These are phyloP conservation scores for Mycena metata DNA, from an alignment of 768 basidiomycete genomes.

Conservation along the genomic window DNA sequence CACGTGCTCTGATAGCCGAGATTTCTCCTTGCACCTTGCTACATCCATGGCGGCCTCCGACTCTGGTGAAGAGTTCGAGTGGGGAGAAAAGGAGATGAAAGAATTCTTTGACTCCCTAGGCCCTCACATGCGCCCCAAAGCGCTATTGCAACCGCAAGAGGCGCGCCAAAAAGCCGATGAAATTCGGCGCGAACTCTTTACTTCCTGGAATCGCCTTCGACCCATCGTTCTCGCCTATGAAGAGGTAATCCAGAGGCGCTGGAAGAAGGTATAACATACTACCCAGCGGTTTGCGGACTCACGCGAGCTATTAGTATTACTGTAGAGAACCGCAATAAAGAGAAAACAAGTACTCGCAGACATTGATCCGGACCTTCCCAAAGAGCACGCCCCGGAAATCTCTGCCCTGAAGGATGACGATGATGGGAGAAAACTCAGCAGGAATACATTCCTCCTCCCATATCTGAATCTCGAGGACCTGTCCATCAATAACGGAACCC, in stretches of 20 bases:
- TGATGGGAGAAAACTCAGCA: not conserved
- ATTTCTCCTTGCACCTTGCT: no score
- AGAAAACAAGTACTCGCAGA: slow-evolving; percentile 8
- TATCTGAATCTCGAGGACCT: slow-evolving; percentile 32
- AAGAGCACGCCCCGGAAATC: slow-evolving; percentile 25
- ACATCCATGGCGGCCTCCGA: no score
- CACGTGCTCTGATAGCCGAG: no score
- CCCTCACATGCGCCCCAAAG: slow-evolving; percentile 5
- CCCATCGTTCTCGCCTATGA: no score
- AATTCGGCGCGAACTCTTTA: not conserved
- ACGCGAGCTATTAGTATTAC: no score
- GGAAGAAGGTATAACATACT: no score
- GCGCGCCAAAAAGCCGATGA: not conserved
- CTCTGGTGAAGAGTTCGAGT: no score
- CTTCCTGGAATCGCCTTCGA: not conserved
- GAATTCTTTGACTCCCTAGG: no score
- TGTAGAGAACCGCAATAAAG: slow-evolving; percentile 16
- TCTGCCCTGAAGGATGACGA: not conserved
- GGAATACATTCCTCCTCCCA: slow-evolving; percentile 18
- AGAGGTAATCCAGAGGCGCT: no score
- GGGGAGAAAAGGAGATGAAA: no score
- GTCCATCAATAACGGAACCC: slow-evolving; percentile 20
- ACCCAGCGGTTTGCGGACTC: no score
- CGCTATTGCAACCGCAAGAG: not conserved
- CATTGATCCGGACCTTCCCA: slow-evolving; percentile 1